Base-by-base conservation (phyloP, 208 protist genomes). In the Trypanosoma mega region DNA sequence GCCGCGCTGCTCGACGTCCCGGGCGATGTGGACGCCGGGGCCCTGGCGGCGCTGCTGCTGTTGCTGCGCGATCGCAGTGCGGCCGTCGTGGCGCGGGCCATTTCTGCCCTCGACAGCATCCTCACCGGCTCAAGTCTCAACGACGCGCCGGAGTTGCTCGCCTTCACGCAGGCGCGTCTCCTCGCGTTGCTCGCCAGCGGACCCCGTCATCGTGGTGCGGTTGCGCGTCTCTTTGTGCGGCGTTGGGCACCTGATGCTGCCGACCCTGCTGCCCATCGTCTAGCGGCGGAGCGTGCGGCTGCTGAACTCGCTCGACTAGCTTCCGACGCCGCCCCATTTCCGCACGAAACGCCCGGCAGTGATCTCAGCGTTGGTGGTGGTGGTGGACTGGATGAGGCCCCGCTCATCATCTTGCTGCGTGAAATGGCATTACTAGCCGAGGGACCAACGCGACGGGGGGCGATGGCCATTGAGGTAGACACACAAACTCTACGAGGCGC, bases 11-110 rank as follows among this genome's bases (percentile, higher is more conserved):
- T 96, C 39, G 16, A 24, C 29, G 16, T n/a, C n/a, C n/a, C 49
- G 45, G 27, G 43, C 55, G 41, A 29, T n/a, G 3, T 48, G 21
- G 7, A 23, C 12, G 18, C 34, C 8, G 16, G 5, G 16, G 50
- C 61, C 26, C 66, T 87, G 21, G 34, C 34, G 34, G 8, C 12
- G 34, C 56, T 72, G n/a, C 69, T 95, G n/a, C 76, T 81, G 41
- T 74, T 95, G 16, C 72, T 95, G 18, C 65, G 70, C 30, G 88
- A 95, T 54, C 79, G 72, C 29, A 89, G 85, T 62, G 74, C 75
- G 9, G 43, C 69, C 8, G 88, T 95, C 14, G 83, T 90, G 6
- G 75, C 85, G 16, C 78, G 85, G 48, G 63, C 79, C 44, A 82
- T 95, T 24, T 58, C 71, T 5, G 76, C 83, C 1, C 67, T 95